phyloP scores from a whole-genome alignment of 495 filamentous ascomycete species.

The Penicillium malachiteum region DNA sequence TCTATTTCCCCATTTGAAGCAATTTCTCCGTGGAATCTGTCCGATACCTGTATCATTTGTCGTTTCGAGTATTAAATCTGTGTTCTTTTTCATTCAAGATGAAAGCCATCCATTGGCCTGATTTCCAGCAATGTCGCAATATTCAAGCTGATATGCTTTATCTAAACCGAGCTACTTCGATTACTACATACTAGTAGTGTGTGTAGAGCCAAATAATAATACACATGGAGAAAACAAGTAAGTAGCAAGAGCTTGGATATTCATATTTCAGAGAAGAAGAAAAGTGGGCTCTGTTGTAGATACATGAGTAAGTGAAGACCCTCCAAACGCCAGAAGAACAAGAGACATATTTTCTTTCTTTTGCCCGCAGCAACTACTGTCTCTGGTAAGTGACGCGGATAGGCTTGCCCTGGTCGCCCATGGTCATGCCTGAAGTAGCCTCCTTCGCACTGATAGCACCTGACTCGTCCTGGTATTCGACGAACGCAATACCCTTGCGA shows the following conservation, averaged over 20 bases:
- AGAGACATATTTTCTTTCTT: conserved; percentile 18
- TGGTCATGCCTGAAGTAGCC: conserved; percentile 82
- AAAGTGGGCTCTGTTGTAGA: conserved; percentile 21
- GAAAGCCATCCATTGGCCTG: neutral
- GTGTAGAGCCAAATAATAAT: too few relatives aligned
- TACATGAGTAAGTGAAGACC: conserved; percentile 21
- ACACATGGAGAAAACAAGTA: too few relatives aligned
- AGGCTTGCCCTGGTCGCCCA: conserved; percentile 66
- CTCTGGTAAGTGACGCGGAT: conserved; percentile 91
- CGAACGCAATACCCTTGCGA: conserved; percentile 87
- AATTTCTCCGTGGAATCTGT: conserved; percentile 14
- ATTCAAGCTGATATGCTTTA: neutral
- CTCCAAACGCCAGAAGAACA: conserved; percentile 37
- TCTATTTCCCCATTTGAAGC: conserved; percentile 10
- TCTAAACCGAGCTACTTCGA: neutral
- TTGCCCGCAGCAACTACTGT: conserved; percentile 50
- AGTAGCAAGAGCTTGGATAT: neutral
- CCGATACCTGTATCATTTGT: conserved; percentile 25
- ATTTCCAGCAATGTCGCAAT: neutral
- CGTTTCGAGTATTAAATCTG: too few relatives aligned
- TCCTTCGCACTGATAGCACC: conserved; percentile 95
- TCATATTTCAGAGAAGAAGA: neutral
- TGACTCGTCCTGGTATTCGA: conserved; percentile 89
- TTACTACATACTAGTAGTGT: too few relatives aligned
- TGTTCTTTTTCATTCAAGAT: neutral